phyloP scores from a whole-genome alignment of 148 eudicot species.

The Cornus suecica region DNA sequence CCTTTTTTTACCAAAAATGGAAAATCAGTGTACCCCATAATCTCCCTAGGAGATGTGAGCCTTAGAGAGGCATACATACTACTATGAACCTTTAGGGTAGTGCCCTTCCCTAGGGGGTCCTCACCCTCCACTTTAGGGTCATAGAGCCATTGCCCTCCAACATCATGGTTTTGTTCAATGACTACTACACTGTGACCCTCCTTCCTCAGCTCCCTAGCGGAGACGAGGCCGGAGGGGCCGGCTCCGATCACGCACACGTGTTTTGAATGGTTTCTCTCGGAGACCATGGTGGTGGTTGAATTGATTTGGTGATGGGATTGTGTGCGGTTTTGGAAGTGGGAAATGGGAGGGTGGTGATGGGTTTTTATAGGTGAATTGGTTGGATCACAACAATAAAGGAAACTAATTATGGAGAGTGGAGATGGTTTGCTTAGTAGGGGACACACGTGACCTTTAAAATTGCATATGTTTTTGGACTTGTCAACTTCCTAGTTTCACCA shows the following conservation, averaged over 20 bases:
- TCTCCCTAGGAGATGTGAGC: slow-evolving; percentile 64
- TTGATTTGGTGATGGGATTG: not conserved
- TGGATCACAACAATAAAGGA: not conserved
- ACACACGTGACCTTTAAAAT: slow-evolving; percentile 17
- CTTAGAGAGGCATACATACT: slow-evolving; percentile 68
- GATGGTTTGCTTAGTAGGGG: not conserved
- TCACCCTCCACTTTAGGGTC: slow-evolving; percentile 57
- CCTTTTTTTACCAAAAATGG: slow-evolving; percentile 67
- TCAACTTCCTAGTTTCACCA: too few species aligned
- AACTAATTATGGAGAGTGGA: not conserved
- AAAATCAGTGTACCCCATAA: slow-evolving; percentile 75
- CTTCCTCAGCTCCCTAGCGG: slow-evolving; percentile 70
- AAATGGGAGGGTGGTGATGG: not conserved
- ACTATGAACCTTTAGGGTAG: slow-evolving; percentile 51
- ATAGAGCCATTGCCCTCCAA: slow-evolving; percentile 89
- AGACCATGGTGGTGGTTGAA: slow-evolving; percentile 44
- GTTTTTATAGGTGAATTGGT: slow-evolving; percentile 11
- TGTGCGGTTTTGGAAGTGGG: not conserved
- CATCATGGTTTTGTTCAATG: slow-evolving; percentile 74
- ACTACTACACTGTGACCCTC: slow-evolving; percentile 74
- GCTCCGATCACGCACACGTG: slow-evolving; percentile 74
- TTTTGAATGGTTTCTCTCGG: slow-evolving; percentile 27
- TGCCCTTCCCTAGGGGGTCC: slow-evolving; percentile 53
- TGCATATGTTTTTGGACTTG: not conserved
- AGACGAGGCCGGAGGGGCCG: slow-evolving; percentile 71